Evolutionary conservation across 495 filamentous ascomycete species (phyloP), one percentile per base, ranked within the genome.

Genomic region (Evansstolkia leycettana): DNA sequence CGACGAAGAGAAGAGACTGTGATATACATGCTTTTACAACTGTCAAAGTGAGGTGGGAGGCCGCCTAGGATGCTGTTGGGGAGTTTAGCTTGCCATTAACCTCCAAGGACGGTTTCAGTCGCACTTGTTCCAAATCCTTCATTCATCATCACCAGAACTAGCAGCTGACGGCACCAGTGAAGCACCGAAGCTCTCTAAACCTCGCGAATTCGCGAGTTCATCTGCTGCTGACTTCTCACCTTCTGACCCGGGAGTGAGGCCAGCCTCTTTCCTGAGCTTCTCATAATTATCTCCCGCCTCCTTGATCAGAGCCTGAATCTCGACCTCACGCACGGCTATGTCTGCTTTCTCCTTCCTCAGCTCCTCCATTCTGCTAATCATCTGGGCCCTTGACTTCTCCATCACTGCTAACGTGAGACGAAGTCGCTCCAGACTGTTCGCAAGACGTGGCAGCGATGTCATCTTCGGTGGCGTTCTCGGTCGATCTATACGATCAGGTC

Each of bases 231-330:
- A 29, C 3, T 33, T 18, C 33, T 53, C 42, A 11, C 43, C 50
- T n/a, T 54, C 44, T 1, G 47, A 39, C 3, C 45, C 49, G 0
- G 50, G 46, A 6, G 46, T 52, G 37, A 65, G 48, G 1, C 67
- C 75, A 24, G 64, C 68, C 48, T 79, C 75, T 13, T 50, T 46
- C 36, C 66, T 70, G 32, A 75, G 50, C 42, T 62, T 70, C 53
- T 80, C 74, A 55, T 86, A 93, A 38, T 79, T 74, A 33, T 83
- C 82, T 0, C 83, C 84, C 0, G 86, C 81, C 51, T 92, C 82
- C 50, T 80, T 80, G 35, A 96, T 65, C 38, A 88, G 60, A 18
- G 66, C 67, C 58, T 94, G 87, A 4, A 94, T 80, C 60, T 89
- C 82, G 13, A 70, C 72, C 58, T 94, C 81, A 24, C 85, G 65